These are phyloP conservation scores for Hansenula sp. DNA, from an alignment of 1,139 yeast genomes.

Conservation along the genomic window DNA sequence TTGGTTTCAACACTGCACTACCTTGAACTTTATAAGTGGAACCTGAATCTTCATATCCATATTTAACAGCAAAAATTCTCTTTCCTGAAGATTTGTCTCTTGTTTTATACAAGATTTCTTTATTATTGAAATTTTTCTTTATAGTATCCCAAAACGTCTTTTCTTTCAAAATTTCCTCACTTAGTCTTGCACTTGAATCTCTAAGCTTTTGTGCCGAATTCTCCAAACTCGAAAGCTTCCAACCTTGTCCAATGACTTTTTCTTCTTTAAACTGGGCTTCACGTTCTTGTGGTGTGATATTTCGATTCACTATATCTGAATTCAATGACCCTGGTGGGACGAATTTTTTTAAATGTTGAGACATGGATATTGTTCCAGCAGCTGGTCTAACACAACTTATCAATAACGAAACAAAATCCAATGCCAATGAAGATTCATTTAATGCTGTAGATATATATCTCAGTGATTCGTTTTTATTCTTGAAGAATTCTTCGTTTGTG, in stretches of 20 bases:
- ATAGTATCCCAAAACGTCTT: constrained; percentile 66
- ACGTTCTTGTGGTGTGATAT: constrained; percentile 17
- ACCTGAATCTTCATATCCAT: constrained; percentile 91
- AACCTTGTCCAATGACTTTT: constrained; percentile 64
- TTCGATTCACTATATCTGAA: constrained; percentile 46
- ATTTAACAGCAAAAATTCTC: constrained; percentile 65
- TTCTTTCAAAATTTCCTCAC: constrained; percentile 56
- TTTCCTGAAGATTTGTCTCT: constrained; percentile 48
- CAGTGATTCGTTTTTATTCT: constrained; percentile 52
- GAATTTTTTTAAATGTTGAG: constrained; percentile 75
- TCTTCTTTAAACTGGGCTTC: constrained; percentile 27
- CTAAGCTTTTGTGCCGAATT: constrained; percentile 51
- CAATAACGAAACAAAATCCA: constrained; percentile 82
- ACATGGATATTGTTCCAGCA: constrained; percentile 82
- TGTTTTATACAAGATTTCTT: constrained; percentile 72
- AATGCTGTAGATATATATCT: constrained; percentile 61
- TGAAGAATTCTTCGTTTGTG: constrained; percentile 44
- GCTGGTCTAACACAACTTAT: constrained; percentile 81
- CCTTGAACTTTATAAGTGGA: constrained; percentile 74
- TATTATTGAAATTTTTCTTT: constrained; percentile 38
- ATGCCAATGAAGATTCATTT: constrained; percentile 82
- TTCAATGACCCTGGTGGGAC: constrained; percentile 80
- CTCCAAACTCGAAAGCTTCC: constrained; percentile 73
- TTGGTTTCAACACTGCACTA: constrained; percentile 46
- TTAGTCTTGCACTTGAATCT: constrained; percentile 47